Conservation (phyloP, 1,139 yeast species). For the Yamadazyma mexicana region DNA sequence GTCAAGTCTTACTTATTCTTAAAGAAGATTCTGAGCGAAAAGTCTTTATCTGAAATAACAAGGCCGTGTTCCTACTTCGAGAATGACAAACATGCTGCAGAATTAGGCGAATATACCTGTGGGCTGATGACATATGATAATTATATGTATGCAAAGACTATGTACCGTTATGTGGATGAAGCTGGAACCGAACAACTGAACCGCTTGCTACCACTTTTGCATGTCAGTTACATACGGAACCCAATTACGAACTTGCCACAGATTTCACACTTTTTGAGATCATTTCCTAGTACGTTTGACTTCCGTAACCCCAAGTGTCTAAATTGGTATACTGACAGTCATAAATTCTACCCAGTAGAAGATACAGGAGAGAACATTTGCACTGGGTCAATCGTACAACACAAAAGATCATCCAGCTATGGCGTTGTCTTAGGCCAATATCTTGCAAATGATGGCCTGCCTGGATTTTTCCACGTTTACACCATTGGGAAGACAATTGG, state of each 20-base stretch:
- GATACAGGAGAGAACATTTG: no score
- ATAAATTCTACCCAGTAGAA: no score
- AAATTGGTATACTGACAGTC: no score
- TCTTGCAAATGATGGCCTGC: background rate
- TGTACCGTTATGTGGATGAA: slow-evolving; percentile 13
- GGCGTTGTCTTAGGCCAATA: slow-evolving; percentile 18
- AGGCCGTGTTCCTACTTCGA: slow-evolving; percentile 9
- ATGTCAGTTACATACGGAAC: no score
- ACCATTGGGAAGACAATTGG: slow-evolving; percentile 16
- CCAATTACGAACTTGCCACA: no score
- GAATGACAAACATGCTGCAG: slow-evolving; percentile 5
- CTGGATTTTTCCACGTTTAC: slow-evolving; percentile 13
- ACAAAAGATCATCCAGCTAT: slow-evolving; percentile 15
- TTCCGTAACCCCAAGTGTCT: no score
- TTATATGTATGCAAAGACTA: slow-evolving; percentile 14
- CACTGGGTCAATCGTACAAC: slow-evolving; percentile 18
- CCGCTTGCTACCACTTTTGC: no score
- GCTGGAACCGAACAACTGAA: slow-evolving; percentile 6
- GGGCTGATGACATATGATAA: slow-evolving; percentile 7
- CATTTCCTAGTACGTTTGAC: no score
- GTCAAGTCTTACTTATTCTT: slow-evolving; percentile 14
- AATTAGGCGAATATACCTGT: slow-evolving; percentile 4
- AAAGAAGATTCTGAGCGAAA: slow-evolving; percentile 12
- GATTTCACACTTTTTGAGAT: no score
- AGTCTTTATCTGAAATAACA: slow-evolving; percentile 13